phyloP scores from a whole-genome alignment of 2,329 filamentous ascomycete genomes.

The Paracamarosporium sp. region DNA sequence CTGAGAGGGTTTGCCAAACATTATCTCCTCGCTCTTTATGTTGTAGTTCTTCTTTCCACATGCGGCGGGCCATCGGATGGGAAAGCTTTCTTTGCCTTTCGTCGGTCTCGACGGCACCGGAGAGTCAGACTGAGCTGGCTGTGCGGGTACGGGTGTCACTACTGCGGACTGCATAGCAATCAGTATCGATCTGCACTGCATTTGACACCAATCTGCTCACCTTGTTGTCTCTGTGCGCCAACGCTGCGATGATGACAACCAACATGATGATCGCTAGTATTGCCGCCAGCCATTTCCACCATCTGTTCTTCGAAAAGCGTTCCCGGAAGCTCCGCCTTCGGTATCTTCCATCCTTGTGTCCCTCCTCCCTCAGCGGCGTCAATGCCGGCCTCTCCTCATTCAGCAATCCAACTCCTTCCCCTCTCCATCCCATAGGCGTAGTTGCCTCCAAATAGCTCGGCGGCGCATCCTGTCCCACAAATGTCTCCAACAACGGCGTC shows the following conservation, averaged over 20 bases:
- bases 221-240: conserved; percentile 27
- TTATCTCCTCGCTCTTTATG: conserved; percentile 36
- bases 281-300: conserved; percentile 28
- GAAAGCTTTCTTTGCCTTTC: conserved; percentile 28
- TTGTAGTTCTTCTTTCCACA: conserved; percentile 44
- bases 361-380: conserved; percentile 25
- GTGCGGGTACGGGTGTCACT: conserved; percentile 20
- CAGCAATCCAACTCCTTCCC: conserved; percentile 37
- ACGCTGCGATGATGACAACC: conserved; percentile 27
- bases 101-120: conserved; percentile 17
- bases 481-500: conserved; percentile 32
- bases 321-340: conserved; percentile 23
- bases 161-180: conserved; percentile 9
- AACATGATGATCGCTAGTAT: conserved; percentile 30
- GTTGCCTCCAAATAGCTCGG: conserved; percentile 44
- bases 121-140: conserved; percentile 14
- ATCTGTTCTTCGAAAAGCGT: conserved; percentile 27
- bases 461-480: conserved; percentile 30
- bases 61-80: conserved; percentile 44
- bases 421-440: conserved; percentile 38
- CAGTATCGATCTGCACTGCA: background rate
- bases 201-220: conserved; percentile 14
- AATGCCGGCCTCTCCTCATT: conserved; percentile 10
- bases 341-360: conserved; percentile 33
- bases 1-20: conserved; percentile 30